Evolutionary conservation across 768 basidiomycete genomes (phyloP), one percentile per base, ranked within the genome.

Genomic region (Lepiota brunneoincarnata): DNA sequence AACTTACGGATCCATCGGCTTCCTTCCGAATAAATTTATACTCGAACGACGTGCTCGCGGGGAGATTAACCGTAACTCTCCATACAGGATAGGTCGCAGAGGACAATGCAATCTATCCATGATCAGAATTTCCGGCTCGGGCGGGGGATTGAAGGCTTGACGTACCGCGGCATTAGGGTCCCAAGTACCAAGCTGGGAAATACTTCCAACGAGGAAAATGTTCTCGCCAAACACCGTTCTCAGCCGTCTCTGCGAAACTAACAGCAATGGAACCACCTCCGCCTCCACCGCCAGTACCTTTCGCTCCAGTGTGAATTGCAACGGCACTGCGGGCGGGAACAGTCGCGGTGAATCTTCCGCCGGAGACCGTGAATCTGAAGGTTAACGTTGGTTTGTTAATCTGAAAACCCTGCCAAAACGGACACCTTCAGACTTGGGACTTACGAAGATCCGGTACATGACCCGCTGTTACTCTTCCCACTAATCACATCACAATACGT

Each of bases 1-100:
- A 7, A 66, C 79, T 61, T 55, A 82, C 79, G 44, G 64, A 72
- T n/a, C 79, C 80, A 56, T 78, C 67, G 2, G 72, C 67, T 49
- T 77, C 76, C 62, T 81, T 84, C 23, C 81, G 67, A 59, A 86
- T 81, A 52, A 82, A 84, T 65, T 85, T 86, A 67, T 79, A 86
- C 56, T 80, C 56, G 64, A 86, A 83, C 2, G 60, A 58, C 0
- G 79, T 80, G 51, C 68, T 72, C 0, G 76, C 68, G 2, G 83
- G 81, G 0, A 87, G 59, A n/a, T 66, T 65, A 4, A 83, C 68
- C 0, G 77, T 77, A 15, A 75, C 72, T 2, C 67, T 72, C 83
- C 83, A 86, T 2, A 75, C 69, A 4, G 83, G 83, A 56, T 84
- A 83, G 15, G 67, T 63, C 2, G 75, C 74, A 15, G 83, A 59